Base-by-base conservation (phyloP, 2,329 filamentous ascomycete species). In the Penicillium corylophilum region DNA sequence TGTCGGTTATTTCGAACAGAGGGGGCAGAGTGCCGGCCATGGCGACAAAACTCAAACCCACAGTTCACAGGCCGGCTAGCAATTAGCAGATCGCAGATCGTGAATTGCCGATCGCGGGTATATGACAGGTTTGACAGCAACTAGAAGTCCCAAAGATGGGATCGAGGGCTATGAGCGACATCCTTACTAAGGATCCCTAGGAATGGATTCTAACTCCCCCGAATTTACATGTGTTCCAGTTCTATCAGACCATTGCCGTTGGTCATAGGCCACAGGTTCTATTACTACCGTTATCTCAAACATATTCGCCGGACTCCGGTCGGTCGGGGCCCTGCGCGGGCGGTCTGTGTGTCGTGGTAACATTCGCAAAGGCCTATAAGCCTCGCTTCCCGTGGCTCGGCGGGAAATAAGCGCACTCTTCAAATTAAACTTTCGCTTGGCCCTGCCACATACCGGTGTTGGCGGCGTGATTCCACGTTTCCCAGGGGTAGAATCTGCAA, bases 1-100 rank as follows among this genome's bases (percentile, higher is more conserved):
- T 53, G 18, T 55, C 52, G 13, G 60, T 51, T 12, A 62, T 62
- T 12, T 52, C 38, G 35, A 62, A 62, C 18, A 62, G 55, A 15
- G 60, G 60, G 38, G 60, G 60, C 36, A 61, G 18, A 7, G 56
- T 57, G 45, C 60, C 60, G 16, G 60, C 60, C 55, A 57, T 57
- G 5, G 20, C 40, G 15, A 46, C 31, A 16, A 35, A 39, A 18
- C 1, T 35, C n/a, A 35, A 35, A 18, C n/a, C n/a, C 31, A 16
- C 31, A n/a, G 31, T 18, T 18, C 31, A 8, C 31, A 35, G 31
- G n/a, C n/a, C 31, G 31, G 31, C 15, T 35, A 9, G 31, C 40
- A 48, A 39, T 26, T 31, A 36, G 38, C 31, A 46, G 53, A 52
- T 52, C 53, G 39, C 42, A 46, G 53, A 47, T 55, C 46, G 45